A percentile compares a stretch with the other conserved stretches of the same genome.
Conservation (phyloP, 768 basidiomycete species). For the Podaxis carcinomalis region DNA sequence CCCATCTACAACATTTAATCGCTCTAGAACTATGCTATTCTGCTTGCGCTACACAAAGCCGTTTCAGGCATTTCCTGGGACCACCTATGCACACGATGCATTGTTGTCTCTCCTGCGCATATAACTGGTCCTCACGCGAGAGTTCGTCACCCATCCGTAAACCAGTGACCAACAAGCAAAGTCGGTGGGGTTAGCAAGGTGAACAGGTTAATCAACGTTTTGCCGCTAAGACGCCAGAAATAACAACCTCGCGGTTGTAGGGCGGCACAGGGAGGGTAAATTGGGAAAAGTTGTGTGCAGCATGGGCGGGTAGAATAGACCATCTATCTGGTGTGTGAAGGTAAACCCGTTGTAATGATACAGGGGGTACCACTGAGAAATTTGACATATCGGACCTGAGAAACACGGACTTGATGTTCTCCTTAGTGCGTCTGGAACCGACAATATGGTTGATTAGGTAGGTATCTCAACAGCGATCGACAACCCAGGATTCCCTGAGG, state of each 20-base stretch:
- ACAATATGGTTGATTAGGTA: conserved; percentile 19
- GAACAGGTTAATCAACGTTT: not conserved
- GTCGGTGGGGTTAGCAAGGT: not conserved
- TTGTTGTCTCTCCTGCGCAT: not conserved
- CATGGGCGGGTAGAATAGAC: not conserved
- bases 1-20: not conserved
- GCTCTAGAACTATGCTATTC: not conserved
- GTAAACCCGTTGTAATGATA: not conserved
- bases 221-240: not conserved
- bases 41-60: not conserved
- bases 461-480: conserved; percentile 36
- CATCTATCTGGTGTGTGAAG: not conserved
- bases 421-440: not conserved
- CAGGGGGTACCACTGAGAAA: not conserved
- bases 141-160: not conserved
- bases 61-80: too few relatives aligned
- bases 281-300: not conserved
- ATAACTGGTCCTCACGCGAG: not conserved
- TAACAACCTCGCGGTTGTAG: not conserved
- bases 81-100: not conserved
- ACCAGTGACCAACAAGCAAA: not conserved
- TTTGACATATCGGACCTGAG: not conserved
- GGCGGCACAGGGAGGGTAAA: not conserved
- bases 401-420: not conserved
- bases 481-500: conserved; percentile 32